These are phyloP conservation scores for Globisporangium carolinianum DNA, from an alignment of 352 stramenopile genomes.

Conservation along the genomic window DNA sequence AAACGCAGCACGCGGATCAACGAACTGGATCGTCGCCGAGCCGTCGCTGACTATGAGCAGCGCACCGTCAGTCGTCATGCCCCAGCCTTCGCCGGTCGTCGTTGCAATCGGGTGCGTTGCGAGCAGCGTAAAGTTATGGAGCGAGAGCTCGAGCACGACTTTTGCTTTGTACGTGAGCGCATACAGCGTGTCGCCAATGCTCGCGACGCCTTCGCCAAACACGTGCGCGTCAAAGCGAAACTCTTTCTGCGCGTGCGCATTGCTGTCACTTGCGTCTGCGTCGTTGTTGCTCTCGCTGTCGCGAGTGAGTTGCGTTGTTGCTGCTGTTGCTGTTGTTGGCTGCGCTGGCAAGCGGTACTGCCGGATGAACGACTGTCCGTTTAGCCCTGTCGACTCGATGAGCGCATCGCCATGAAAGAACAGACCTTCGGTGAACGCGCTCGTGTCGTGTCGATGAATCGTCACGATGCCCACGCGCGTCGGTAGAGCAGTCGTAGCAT, in stretches of 20 bases:
- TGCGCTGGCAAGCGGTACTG: conserved; percentile 37
- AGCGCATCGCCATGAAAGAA: conserved; percentile 53
- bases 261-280: neutral
- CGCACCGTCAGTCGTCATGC: conserved; percentile 75
- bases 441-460: conserved; percentile 60
- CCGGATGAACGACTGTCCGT: conserved; percentile 58
- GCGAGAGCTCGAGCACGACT: conserved; percentile 54
- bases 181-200: conserved; percentile 68
- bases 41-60: conserved; percentile 85
- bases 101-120: conserved; percentile 54
- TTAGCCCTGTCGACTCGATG: conserved; percentile 72
- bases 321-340: neutral
- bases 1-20: conserved; percentile 54
- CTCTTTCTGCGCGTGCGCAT: conserved; percentile 23
- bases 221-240: conserved; percentile 46
- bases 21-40: conserved; percentile 71
- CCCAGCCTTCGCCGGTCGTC: conserved; percentile 84
- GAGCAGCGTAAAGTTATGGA: conserved; percentile 44
- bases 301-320: neutral
- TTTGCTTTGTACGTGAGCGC: conserved; percentile 79
- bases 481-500: neutral
- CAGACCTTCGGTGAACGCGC: conserved; percentile 69
- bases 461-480: conserved; percentile 48
- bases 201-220: conserved; percentile 78
- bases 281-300: neutral